Conservation (phyloP, 2,329 filamentous ascomycete species). For the Trichoderma gracile region DNA sequence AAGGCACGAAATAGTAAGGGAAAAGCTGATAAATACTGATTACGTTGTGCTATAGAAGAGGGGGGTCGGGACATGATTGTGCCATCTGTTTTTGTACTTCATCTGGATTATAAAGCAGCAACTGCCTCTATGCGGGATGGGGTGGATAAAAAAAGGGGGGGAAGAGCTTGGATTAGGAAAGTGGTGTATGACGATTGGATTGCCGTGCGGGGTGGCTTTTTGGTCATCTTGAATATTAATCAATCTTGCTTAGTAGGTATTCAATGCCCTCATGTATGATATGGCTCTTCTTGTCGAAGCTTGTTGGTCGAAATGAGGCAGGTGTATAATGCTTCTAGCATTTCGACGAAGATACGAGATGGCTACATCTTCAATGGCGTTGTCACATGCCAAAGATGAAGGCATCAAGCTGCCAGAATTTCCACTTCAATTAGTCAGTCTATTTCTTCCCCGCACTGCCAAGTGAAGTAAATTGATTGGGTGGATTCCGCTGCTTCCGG, state of each 20-base stretch:
- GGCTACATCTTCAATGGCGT: not conserved
- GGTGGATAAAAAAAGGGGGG: not conserved
- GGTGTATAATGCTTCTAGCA: too few species aligned
- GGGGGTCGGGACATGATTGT: not conserved
- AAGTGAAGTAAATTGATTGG: not conserved
- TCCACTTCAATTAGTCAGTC: not conserved
- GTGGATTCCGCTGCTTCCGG: constrained; percentile 1
- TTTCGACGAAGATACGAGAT: too few species aligned
- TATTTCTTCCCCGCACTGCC: not conserved
- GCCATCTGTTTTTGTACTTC: not conserved
- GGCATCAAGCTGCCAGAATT: not conserved
- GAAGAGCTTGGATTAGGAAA: not conserved
- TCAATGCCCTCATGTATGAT: not conserved
- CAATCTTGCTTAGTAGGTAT: not conserved
- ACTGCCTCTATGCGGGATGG: not conserved
- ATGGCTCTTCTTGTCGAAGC: too few species aligned
- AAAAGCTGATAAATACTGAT: constrained; percentile 7
- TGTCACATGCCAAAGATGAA: not conserved
- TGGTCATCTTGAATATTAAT: not conserved
- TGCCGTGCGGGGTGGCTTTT: constrained; percentile 2
- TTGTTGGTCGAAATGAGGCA: not conserved
- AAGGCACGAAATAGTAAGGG: not conserved
- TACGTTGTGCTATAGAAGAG: too few species aligned
- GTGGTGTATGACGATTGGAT: not conserved
- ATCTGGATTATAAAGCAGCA: constrained; percentile 19